A percentile compares a stretch with the other conserved stretches of the same genome.
Conservation (phyloP, 2,329 filamentous ascomycete genomes). For the Moelleriella libera region DNA sequence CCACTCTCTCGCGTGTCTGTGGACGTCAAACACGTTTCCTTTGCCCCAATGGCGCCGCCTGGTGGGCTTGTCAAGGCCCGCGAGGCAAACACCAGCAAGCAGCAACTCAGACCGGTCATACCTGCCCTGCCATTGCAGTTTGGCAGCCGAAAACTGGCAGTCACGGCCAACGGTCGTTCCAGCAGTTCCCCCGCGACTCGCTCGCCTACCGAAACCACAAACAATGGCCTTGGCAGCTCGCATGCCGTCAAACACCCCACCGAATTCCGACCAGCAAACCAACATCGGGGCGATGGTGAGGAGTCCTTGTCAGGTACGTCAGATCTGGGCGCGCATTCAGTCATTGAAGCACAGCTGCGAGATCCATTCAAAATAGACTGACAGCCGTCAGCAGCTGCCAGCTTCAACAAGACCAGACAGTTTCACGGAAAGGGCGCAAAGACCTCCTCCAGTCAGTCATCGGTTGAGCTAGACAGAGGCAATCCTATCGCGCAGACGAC, state of each 20-base stretch:
- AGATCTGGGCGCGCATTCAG: no score
- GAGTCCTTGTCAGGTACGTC: no score
- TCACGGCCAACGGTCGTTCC: conserved; percentile 10
- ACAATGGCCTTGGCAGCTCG: no score
- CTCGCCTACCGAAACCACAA: neutral
- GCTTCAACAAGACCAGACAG: no score
- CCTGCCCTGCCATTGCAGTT: conserved; percentile 24
- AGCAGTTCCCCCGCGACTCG: conserved; percentile 5
- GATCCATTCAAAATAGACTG: no score
- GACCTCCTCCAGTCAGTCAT: neutral
- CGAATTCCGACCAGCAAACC: no score
- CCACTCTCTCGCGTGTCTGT: neutral
- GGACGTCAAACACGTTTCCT: neutral
- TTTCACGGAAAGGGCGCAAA: neutral
- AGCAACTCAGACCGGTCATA: conserved; percentile 18
- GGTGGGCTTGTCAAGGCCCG: conserved; percentile 18
- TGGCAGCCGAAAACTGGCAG: conserved; percentile 22
- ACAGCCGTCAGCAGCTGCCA: no score
- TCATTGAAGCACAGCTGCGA: no score
- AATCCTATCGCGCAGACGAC: neutral
- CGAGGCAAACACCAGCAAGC: conserved; percentile 14
- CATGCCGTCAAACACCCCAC: no score
- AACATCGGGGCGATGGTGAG: no score
- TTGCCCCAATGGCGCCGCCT: conserved; percentile 16
- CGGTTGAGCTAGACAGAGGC: neutral